Base-by-base conservation (phyloP, 805 yeast genomes). In the Kodamaea fukazawae region DNA sequence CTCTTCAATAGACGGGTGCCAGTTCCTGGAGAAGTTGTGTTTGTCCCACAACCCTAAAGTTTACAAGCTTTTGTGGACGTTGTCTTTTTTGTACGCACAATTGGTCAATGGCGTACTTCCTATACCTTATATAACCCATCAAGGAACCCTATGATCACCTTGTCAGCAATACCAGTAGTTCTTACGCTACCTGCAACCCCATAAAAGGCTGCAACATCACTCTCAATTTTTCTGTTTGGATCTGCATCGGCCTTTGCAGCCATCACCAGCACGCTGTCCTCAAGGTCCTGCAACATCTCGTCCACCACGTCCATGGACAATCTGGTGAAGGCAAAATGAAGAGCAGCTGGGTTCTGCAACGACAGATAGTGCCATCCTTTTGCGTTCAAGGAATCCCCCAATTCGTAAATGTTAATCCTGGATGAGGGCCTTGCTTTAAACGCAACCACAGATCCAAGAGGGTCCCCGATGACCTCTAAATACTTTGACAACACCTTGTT, bases 151-250 rank as follows among this genome's bases (percentile, higher is more conserved):
- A 76, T 83, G 29, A 91, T 84, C 8, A 91, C 61, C 41, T 75
- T 72, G 43, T 85, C 95, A 8, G 89, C 96, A 10, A 93, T 80
- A 2, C 95, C 93, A 0, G 81, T 75, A 0, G 96, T 88, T 42
- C 76, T 69, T 15, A 93, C 78, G 54, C 93, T 86, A 6, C 96
- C 97, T 2, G 98, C 98, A 34, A 91, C 95, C 49, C 99, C 99
- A 55, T 91, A 91, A 32, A 91, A 57, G 3, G 93, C 96, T 11
- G 96, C 93, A 1, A 96, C 87, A 42, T 85, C 87, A 29, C 77
- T 60, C 10, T 52, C 44, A 2, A 51, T 49, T 4, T 44, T 49
- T 23, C 51, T 48, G 14, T 78, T 75, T 4, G 36, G 44, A 4
- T 27, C 43, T 27, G 38, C 35, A 7, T 70, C 70, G 9, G 56